Conservation (phyloP, 768 basidiomycete genomes). For the Lentinula aciculospora region DNA sequence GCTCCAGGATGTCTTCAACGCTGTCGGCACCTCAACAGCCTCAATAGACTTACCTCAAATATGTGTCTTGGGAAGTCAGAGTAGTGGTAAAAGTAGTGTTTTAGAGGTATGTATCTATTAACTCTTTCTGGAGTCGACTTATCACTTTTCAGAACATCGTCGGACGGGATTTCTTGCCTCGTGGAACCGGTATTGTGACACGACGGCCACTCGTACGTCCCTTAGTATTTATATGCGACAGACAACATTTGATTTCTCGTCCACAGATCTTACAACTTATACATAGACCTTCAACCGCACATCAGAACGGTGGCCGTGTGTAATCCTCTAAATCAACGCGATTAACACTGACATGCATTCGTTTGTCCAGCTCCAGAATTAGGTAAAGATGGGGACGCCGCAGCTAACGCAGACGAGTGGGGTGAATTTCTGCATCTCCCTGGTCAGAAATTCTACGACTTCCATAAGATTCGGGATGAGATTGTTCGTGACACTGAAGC, state of each 20-base stretch:
- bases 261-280: conserved; percentile 88
- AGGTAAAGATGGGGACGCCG: conserved; percentile 50
- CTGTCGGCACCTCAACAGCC: conserved; percentile 72
- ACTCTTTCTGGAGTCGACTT: not conserved
- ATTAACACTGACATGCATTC: conserved; percentile 5
- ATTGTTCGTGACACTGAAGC: conserved; percentile 96
- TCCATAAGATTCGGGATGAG: conserved; percentile 93
- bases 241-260: conserved; percentile 5
- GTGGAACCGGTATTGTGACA: conserved; percentile 98
- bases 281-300: conserved; percentile 60
- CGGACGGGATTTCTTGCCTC: conserved; percentile 96
- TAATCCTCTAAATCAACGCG: conserved; percentile 9
- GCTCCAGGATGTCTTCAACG: conserved; percentile 85
- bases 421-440: conserved; percentile 97
- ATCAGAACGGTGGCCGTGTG: conserved; percentile 32
- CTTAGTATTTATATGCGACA: not conserved
- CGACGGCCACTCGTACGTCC: conserved; percentile 82
- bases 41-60: conserved; percentile 90
- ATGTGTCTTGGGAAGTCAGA: conserved; percentile 87
- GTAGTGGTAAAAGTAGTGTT: conserved; percentile 91
- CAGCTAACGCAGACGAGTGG: conserved; percentile 94
- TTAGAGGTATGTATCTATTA: conserved; percentile 56
- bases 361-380: not conserved
- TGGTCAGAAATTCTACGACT: conserved; percentile 97
- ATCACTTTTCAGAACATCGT: conserved; percentile 75